phyloP scores from a whole-genome alignment of 1,284 basidiomycete genomes.

The Rhodotorula sp. region DNA sequence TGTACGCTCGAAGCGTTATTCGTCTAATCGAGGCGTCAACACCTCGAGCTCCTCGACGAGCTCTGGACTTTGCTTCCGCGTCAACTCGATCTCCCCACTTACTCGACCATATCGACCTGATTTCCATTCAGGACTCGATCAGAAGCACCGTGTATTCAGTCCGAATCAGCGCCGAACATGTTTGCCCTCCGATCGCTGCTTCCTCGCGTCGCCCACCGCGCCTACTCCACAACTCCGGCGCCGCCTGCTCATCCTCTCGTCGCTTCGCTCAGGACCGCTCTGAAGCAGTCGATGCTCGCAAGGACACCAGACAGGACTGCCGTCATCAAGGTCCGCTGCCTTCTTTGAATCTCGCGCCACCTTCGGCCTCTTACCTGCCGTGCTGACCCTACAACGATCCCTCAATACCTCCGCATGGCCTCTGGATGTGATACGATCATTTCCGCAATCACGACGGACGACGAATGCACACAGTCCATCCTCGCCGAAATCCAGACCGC shows the following conservation, averaged over 20 bases:
- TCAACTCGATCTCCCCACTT: neutral
- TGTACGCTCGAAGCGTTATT: too few relatives aligned
- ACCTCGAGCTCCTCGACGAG: neutral
- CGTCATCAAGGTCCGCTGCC: constrained; percentile 24
- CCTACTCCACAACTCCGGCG: constrained; percentile 12
- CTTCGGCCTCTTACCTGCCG: too few relatives aligned
- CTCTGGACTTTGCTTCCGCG: neutral
- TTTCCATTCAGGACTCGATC: too few relatives aligned
- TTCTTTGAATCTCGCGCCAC: neutral
- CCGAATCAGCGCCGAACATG: neutral
- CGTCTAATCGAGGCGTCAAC: neutral
- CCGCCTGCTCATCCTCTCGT: constrained; percentile 20
- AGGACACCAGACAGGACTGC: constrained; percentile 16
- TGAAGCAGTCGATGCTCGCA: constrained; percentile 33
- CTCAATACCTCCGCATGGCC: too few relatives aligned
- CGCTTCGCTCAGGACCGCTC: constrained; percentile 16
- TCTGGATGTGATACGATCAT: too few relatives aligned
- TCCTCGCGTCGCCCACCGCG: neutral
- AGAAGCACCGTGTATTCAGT: too few relatives aligned
- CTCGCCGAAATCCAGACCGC: constrained; percentile 36
- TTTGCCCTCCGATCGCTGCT: neutral
- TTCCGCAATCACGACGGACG: neutral
- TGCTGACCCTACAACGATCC: too few relatives aligned
- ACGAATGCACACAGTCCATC: constrained; percentile 8
- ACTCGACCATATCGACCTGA: neutral